Evolutionary conservation across 2,329 filamentous ascomycete genomes (phyloP), one percentile per base, ranked within the genome.

Genomic region (Bipolaris gigantea): DNA sequence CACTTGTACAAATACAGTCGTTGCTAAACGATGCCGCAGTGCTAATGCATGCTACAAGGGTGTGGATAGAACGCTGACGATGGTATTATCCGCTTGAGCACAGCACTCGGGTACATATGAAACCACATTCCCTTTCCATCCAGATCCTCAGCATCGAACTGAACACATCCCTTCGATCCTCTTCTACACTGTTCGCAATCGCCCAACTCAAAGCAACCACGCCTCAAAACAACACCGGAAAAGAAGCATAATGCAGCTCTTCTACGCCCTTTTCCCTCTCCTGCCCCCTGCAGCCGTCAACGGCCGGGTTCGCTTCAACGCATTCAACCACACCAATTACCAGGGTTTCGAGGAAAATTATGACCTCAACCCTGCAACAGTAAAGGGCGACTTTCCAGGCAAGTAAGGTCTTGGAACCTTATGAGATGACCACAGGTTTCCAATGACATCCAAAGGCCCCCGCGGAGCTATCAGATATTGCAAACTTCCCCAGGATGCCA

Each of bases 361-460:
- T 18, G 33, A 40, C 10, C 50, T 53, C 19, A 53, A 53, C 15
- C 50, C 50, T 4, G 50, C 50, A 15, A 13, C 27, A 2, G 50
- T 53, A n/a, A 53, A 53, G 43, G 50, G 42, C 11, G 48, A 48
- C 16, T 53, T 53, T 27, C 43, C 50, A 43, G 50, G 49, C 46
- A 38, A 40, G 48, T 46, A 38, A 27, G 6, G 1, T 11, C 25
- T 9, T 27, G 25, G 7, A 18, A 38, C 39, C 18, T 35, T 25
- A 40, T 21, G 13, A 25, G 15, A 34, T 8, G n/a, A 19, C 19
- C 23, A 9, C 19, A 38, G 1, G 44, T 27, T 36, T 36, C 33
- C 46, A 40, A 45, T 18, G 16, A 25, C 15, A 33, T 51, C 6
- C 35, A 27, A 51, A 51, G 50, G 50, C 36, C 42, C 50, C 11